Evolutionary conservation across 495 filamentous ascomycete species (phyloP).

Genomic region (Podospora bellae-mahoneyi): DNA sequence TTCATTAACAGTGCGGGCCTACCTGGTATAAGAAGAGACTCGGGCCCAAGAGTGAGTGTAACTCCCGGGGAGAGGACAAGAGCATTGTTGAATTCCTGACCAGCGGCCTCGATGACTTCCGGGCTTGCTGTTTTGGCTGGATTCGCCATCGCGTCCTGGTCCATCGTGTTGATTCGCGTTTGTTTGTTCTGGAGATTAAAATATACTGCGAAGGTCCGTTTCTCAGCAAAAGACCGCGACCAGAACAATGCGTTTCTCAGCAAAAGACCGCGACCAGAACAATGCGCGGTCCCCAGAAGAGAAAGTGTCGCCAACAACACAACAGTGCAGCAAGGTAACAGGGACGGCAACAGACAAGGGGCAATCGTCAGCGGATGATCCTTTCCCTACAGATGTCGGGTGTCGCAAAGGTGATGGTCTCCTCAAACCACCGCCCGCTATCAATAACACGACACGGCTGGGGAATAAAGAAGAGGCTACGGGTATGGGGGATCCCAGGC

Average conservation of each 20-base stretch:
- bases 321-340: not conserved
- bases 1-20: not conserved
- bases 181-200: not conserved
- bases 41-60: slow-evolving; percentile 24
- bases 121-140: slow-evolving; percentile 6
- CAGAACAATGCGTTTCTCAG: not conserved
- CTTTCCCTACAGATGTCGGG: not conserved
- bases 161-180: slow-evolving; percentile 11
- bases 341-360: not conserved
- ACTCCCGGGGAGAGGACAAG: slow-evolving; percentile 29
- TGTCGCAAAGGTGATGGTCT: not conserved
- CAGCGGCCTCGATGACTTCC: not conserved
- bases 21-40: slow-evolving; percentile 27
- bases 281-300: not conserved
- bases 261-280: not conserved
- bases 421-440: not conserved
- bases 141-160: slow-evolving; percentile 9
- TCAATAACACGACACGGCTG: not conserved
- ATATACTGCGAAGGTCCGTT: not conserved
- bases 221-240: not conserved
- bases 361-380: not conserved
- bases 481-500: not conserved
- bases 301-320: not conserved
- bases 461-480: not conserved
- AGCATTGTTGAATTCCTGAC: slow-evolving; percentile 8